phyloP scores from a whole-genome alignment of 1,284 basidiomycete species.

The Puccinia horiana region DNA sequence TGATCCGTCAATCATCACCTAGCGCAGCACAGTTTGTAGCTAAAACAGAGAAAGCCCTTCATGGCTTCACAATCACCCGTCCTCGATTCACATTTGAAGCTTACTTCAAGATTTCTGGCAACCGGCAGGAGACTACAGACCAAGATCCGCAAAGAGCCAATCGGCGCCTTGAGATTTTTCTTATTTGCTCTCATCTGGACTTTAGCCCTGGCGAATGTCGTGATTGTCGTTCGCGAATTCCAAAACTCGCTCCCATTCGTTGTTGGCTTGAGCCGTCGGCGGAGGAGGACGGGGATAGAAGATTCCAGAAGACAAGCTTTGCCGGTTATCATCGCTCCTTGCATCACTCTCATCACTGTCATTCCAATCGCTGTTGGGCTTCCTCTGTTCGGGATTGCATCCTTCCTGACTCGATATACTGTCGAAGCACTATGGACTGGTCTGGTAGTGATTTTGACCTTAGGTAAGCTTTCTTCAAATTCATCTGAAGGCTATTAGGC shows the following conservation, averaged over 20 bases:
- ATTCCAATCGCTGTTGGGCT: constrained; percentile 8
- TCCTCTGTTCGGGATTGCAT: constrained; percentile 5
- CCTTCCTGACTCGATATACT: constrained; percentile 2
- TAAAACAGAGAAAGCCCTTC: neutral
- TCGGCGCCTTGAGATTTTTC: neutral
- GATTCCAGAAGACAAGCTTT: constrained; percentile 17
- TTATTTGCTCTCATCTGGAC: constrained; percentile 1
- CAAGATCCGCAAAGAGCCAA: neutral
- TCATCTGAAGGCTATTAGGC: neutral
- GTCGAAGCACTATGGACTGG: constrained; percentile 5
- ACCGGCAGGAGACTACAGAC: neutral
- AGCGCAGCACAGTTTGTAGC: too few relatives aligned
- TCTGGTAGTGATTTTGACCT: neutral
- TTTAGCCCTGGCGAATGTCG: constrained; percentile 1
- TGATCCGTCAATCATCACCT: too few relatives aligned
- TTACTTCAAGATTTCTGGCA: neutral
- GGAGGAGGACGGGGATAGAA: neutral
- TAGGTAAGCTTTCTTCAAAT: constrained; percentile 3
- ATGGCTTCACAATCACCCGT: neutral
- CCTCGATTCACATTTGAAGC: too few relatives aligned
- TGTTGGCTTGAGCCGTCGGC: neutral
- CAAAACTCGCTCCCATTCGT: constrained; percentile 9
- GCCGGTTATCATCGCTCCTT: constrained; percentile 2
- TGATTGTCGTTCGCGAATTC: constrained; percentile 16
- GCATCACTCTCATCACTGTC: neutral